Evolutionary conservation across 768 basidiomycete genomes (phyloP).

Genomic region (Lactarius akahatsu): DNA sequence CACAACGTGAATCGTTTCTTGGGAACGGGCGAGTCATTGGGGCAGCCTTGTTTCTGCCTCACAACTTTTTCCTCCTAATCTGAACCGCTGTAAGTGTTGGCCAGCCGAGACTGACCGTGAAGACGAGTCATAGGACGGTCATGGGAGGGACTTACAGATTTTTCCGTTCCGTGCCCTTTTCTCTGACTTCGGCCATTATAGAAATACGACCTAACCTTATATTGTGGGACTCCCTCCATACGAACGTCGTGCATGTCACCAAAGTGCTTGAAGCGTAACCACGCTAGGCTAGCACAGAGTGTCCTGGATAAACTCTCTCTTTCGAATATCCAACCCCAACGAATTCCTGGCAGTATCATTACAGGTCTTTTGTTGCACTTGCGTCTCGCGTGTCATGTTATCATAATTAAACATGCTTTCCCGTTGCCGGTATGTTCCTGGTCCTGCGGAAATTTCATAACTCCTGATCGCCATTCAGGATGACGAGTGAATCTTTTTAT

Average conservation of each 20-base stretch:
- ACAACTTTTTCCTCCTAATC: neutral
- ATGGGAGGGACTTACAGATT: neutral
- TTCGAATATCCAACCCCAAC: neutral
- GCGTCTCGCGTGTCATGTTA: neutral
- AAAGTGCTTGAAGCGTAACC: neutral
- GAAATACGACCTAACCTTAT: neutral
- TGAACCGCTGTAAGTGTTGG: neutral
- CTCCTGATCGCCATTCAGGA: neutral
- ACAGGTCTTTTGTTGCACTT: neutral
- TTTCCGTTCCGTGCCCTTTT: neutral
- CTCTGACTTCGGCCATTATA: neutral
- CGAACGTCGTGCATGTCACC: neutral
- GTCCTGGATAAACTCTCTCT: too few species aligned
- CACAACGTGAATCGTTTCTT: neutral
- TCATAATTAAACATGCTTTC: neutral
- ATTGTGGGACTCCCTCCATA: neutral
- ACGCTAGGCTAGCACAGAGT: neutral
- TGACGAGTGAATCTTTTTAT: neutral
- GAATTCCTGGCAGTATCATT: conserved; percentile 1
- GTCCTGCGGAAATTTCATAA: neutral
- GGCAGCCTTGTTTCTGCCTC: neutral
- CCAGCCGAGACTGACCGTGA: neutral
- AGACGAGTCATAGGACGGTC: neutral
- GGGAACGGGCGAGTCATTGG: neutral
- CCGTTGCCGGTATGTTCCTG: neutral